phyloP scores from a whole-genome alignment of 2,329 filamentous ascomycete species.

The Leptographium radiaticola region DNA sequence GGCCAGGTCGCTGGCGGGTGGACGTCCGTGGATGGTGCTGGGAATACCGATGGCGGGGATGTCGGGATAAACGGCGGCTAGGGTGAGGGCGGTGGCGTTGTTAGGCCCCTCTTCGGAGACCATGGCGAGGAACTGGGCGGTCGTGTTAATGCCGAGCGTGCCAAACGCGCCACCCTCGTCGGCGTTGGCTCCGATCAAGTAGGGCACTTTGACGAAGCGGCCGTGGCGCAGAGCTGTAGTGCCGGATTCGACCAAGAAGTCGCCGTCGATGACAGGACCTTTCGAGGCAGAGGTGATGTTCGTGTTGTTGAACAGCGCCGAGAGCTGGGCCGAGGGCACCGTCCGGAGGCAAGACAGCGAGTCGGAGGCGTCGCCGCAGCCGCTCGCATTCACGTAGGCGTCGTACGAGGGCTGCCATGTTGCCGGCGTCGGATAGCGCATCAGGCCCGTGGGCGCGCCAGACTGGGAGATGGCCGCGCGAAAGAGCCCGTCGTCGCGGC shows the following conservation, averaged over 20 bases:
- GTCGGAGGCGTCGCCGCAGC: not conserved
- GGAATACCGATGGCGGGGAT: constrained; percentile 34
- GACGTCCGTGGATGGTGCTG: constrained; percentile 7
- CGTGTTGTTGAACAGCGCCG: constrained; percentile 7
- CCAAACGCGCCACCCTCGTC: constrained; percentile 51
- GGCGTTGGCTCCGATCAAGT: constrained; percentile 47
- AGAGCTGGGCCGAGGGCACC: constrained; percentile 19
- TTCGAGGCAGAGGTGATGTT: constrained; percentile 12
- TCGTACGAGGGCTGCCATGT: constrained; percentile 6
- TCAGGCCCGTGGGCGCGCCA: constrained; percentile 5
- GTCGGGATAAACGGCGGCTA: constrained; percentile 22
- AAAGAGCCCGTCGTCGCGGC: constrained; percentile 38
- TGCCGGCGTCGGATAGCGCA: constrained; percentile 13
- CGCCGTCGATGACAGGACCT: constrained; percentile 22
- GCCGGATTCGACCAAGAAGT: constrained; percentile 28
- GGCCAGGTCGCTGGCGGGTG: not conserved
- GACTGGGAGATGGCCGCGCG: constrained; percentile 30
- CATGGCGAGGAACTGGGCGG: constrained; percentile 29
- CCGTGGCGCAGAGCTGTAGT: constrained; percentile 39
- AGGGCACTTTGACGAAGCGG: constrained; percentile 48
- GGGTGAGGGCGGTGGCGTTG: not conserved
- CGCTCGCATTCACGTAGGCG: constrained; percentile 11
- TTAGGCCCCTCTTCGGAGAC: not conserved
- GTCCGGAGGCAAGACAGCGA: constrained; percentile 17
- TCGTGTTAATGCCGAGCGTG: constrained; percentile 48